Percentiles rank a stretch among this genome's conserved stretches.
Conservation (phyloP, 208 protist species). For the Strigomonas culicis region DNA sequence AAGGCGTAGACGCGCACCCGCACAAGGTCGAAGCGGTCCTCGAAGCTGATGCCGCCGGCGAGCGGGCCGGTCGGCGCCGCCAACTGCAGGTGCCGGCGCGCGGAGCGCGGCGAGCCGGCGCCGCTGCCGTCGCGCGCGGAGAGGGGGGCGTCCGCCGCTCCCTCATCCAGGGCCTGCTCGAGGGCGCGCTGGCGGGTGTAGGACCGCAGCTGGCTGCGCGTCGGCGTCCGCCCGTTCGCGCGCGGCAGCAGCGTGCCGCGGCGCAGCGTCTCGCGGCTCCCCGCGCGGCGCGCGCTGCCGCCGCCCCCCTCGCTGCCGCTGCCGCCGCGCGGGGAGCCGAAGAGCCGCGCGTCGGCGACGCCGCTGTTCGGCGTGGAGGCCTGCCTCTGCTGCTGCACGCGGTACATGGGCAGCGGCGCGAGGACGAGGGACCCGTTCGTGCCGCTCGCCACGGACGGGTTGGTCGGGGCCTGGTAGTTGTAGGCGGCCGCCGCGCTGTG, state of each 20-base stretch:
- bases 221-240: slow-evolving; percentile 23
- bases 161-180: no score
- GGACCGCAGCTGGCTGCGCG: slow-evolving; percentile 47
- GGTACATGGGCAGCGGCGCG: background rate
- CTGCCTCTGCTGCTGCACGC: no score
- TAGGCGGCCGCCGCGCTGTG: background rate
- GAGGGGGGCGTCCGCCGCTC: no score
- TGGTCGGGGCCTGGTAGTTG: slow-evolving; percentile 4
- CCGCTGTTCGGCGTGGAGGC: background rate
- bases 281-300: slow-evolving; percentile 5
- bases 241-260: slow-evolving; percentile 32
- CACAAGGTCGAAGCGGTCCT: slow-evolving; percentile 45
- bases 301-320: no score
- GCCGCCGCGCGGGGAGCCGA: no score
- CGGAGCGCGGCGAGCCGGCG: background rate
- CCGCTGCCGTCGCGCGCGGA: background rate
- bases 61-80: background rate
- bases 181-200: slow-evolving; percentile 26
- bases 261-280: slow-evolving; percentile 13
- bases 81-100: background rate
- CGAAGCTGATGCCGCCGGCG: slow-evolving; percentile 7
- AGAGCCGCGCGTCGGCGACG: background rate
- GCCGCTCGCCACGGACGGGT: background rate
- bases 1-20: slow-evolving; percentile 70
- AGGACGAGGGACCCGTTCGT: slow-evolving; percentile 3